Evolutionary conservation across 192 early-diverging fungal species (phyloP).

Genomic region (Umbelopsis vinacea): DNA sequence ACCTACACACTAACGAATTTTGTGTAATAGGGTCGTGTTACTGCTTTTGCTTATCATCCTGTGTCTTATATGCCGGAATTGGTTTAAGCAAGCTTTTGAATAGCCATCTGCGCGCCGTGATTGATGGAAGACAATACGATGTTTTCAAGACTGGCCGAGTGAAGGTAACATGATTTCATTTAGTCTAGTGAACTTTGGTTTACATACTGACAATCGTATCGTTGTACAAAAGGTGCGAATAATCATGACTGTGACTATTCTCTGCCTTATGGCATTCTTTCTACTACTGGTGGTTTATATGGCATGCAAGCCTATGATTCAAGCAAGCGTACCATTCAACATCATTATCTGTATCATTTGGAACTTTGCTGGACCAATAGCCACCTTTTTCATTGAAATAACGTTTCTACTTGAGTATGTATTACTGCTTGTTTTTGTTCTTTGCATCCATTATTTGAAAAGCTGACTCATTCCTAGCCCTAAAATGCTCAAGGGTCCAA

Average conservation of each 20-base stretch:
- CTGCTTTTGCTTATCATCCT: constrained; percentile 3
- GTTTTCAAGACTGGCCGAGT: constrained; percentile 28
- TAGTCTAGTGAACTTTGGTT: too few species aligned
- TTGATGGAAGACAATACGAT: constrained; percentile 23
- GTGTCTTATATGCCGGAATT: constrained; percentile 27
- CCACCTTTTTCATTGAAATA: constrained; percentile 4
- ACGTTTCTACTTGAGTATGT: constrained; percentile 4
- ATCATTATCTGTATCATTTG: neutral
- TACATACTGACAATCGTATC: neutral
- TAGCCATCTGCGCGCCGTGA: constrained; percentile 14
- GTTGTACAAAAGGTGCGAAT: neutral
- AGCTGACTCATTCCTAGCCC: neutral
- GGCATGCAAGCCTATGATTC: neutral
- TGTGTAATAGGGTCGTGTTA: constrained; percentile 24
- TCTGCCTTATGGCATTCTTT: neutral
- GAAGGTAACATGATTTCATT: constrained; percentile 22
- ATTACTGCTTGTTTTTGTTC: neutral
- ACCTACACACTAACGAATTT: neutral
- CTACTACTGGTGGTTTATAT: neutral
- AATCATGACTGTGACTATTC: neutral
- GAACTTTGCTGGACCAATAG: constrained; percentile 6
- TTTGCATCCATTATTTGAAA: neutral
- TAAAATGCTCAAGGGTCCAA: constrained; percentile 12
- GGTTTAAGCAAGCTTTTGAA: constrained; percentile 28
- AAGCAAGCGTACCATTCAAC: constrained; percentile 1